A percentile compares a stretch with the other conserved stretches of the same genome.
Conservation (phyloP, 2,329 filamentous ascomycete genomes). For the Cercospora zeina region DNA sequence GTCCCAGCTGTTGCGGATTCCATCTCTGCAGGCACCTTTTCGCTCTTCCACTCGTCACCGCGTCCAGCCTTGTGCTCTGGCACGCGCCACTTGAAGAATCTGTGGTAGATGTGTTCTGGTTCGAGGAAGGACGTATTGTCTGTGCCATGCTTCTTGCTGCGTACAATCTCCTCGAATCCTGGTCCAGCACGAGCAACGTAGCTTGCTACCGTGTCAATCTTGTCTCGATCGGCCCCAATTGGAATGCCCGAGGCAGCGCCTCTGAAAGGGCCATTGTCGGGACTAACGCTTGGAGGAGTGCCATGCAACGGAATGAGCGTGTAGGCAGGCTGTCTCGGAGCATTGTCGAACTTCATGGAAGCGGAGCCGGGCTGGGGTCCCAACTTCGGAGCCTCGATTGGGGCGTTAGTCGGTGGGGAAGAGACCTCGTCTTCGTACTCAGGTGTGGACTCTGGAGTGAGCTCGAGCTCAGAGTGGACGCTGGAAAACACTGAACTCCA, state of each 20-base stretch:
- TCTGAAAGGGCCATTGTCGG: neutral
- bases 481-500: neutral
- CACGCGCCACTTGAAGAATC: conserved; percentile 89
- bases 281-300: neutral
- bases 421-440: neutral
- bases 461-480: neutral
- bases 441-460: neutral
- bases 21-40: neutral
- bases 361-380: neutral
- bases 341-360: neutral
- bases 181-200: conserved; percentile 73
- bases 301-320: neutral
- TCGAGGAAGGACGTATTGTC: conserved; percentile 90
- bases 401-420: too few relatives aligned
- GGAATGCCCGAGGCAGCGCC: conserved; percentile 45
- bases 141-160: conserved; percentile 78
- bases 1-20: neutral
- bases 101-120: conserved; percentile 76
- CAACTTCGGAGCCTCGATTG: neutral
- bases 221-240: conserved; percentile 69
- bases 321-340: neutral
- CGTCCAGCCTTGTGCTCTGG: conserved; percentile 81
- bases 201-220: conserved; percentile 92
- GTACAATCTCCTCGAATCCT: conserved; percentile 75
- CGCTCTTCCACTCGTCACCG: conserved; percentile 39